Evolutionary conservation across 2,329 filamentous ascomycete genomes (phyloP), one percentile per base, ranked within the genome.

Genomic region (Paradendryphiella salina): DNA sequence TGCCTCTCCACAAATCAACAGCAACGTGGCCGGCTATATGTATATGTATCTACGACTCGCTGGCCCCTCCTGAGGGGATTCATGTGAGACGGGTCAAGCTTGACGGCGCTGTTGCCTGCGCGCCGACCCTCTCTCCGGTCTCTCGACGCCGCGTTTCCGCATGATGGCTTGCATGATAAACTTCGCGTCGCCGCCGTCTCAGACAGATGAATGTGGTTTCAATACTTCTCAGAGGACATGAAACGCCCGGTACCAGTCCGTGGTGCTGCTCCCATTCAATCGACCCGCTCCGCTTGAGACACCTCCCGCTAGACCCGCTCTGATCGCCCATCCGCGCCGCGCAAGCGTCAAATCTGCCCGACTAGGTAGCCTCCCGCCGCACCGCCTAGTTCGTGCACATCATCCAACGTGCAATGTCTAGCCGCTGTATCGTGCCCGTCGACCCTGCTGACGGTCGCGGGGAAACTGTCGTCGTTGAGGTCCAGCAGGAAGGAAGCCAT

Each of bases 391-490:
- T 28, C 18, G 20, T 23, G 47, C 35, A 44, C 43, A 46, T 11
- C 31, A 29, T 18, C 34, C 18, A 29, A 5, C 11, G 29, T 14
- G 40, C 44, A 32, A 61, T 61, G 58, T 21, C 49, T 33, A 33
- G 44, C 45, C 46, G 58, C 67, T 70, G 65, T 44, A 76, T 89
- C 52, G 73, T 89, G 46, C 81, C 82, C 54, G 76, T 90, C 57
- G 76, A 80, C 51, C 79, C 85, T 59, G 80, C 80, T 34, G 81
- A 81, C 50, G 66, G 63, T 17, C 74, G 79, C 37, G 75, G 77
- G 38, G 72, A 76, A 13, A 84, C 81, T 57, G 79, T 89, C 23
- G 77, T 91, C 17, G 66, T 88, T 14, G 80, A 88, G 61, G 80
- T 85, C 49, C 76, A 77, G 2, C 74, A 80, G 17, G 67, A 79